phyloP scores from a whole-genome alignment of 495 filamentous ascomycete species.

The Talaromyces proteolyticus region DNA sequence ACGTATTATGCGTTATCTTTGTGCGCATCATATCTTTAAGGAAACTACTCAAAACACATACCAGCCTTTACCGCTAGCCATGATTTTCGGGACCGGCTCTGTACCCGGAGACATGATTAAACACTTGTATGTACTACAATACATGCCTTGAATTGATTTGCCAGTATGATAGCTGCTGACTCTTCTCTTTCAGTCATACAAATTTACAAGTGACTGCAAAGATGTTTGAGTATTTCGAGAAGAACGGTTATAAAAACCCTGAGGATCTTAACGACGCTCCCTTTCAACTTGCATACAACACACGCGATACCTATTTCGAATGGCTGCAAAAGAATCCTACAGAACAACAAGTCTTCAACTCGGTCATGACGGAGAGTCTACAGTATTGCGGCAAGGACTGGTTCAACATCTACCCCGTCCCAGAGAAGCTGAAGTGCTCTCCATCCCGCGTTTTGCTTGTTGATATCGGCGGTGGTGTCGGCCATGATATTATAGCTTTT shows the following conservation, averaged over 20 bases:
- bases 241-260: slow-evolving; percentile 19
- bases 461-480: slow-evolving; percentile 28
- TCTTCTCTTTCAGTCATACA: slow-evolving; percentile 7
- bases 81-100: slow-evolving; percentile 7
- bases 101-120: slow-evolving; percentile 9
- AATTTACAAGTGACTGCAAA: slow-evolving; percentile 10
- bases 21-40: slow-evolving; percentile 7
- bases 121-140: slow-evolving; percentile 18
- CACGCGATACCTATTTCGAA: slow-evolving; percentile 19
- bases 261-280: slow-evolving; percentile 14
- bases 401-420: slow-evolving; percentile 17
- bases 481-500: slow-evolving; percentile 40
- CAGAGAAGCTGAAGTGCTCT: slow-evolving; percentile 10
- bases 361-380: slow-evolving; percentile 13
- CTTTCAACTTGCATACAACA: slow-evolving; percentile 23
- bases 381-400: slow-evolving; percentile 7
- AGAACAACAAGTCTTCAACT: slow-evolving; percentile 15
- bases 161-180: too few species aligned
- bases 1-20: slow-evolving; percentile 13
- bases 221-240: slow-evolving; percentile 15
- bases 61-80: slow-evolving; percentile 8
- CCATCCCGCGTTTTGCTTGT: slow-evolving; percentile 11
- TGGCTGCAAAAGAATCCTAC: slow-evolving; percentile 16
- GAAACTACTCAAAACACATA: slow-evolving; percentile 6
- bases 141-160: too few species aligned